Percentiles rank a stretch among this genome's conserved stretches.
Conservation (phyloP, 768 basidiomycete genomes). For the Tricholoma bakamatsutake region DNA sequence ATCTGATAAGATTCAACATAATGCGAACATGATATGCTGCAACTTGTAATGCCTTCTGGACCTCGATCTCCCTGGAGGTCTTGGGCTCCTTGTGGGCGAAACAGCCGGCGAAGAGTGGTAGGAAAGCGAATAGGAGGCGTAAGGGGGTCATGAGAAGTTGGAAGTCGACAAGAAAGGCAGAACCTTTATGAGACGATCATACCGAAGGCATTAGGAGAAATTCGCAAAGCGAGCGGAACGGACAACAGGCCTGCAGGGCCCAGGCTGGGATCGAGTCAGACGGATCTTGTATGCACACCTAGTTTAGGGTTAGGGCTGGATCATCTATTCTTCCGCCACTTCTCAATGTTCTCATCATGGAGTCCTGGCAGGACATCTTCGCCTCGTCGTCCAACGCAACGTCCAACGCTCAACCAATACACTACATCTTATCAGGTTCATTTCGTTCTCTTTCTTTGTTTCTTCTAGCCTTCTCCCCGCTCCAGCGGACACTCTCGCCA, state of each 20-base stretch:
- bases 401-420: constrained; percentile 6
- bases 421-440: constrained; percentile 42
- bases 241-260: too few species aligned
- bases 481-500: constrained; percentile 31
- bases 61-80: constrained; percentile 39
- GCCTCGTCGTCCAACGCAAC: constrained; percentile 3
- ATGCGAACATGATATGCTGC: constrained; percentile 45
- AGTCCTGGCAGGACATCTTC: constrained; percentile 8
- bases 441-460: constrained; percentile 48
- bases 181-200: neutral
- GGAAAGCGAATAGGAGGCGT: constrained; percentile 13
- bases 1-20: neutral
- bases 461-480: constrained; percentile 43
- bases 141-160: neutral
- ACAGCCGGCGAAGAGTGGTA: constrained; percentile 17
- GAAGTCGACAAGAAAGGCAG: neutral
- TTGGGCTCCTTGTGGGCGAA: constrained; percentile 39
- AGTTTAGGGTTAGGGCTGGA: constrained; percentile 14
- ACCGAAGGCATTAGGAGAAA: neutral
- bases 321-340: too few species aligned
- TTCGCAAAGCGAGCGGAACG: constrained; percentile 10
- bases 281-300: constrained; percentile 2
- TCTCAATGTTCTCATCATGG: constrained; percentile 10
- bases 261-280: too few species aligned
- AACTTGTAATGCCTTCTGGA: constrained; percentile 42